A percentile compares a stretch with the other conserved stretches of the same genome.
These are phyloP conservation scores for Centella asiatica DNA, from an alignment of 129 eudicot genomes.

Conservation along the genomic window DNA sequence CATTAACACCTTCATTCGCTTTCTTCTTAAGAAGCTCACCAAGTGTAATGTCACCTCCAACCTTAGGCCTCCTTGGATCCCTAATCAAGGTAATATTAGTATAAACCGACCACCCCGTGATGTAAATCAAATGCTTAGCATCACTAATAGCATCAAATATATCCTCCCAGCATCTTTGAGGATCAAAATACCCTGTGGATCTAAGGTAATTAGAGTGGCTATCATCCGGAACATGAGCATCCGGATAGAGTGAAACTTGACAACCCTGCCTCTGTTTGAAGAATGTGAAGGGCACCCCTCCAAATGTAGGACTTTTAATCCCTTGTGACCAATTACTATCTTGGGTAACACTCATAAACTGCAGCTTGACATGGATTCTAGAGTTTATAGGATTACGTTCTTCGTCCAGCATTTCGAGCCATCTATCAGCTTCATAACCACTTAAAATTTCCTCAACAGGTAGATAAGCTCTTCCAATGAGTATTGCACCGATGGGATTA, in stretches of 20 bases:
- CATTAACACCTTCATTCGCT: constrained; percentile 58
- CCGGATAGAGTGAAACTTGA: constrained; percentile 65
- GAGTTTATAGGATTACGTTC: constrained; percentile 45
- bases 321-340: constrained; percentile 88
- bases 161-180: constrained; percentile 82
- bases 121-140: constrained; percentile 65
- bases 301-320: constrained; percentile 32
- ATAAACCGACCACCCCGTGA: constrained; percentile 81
- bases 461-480: constrained; percentile 77
- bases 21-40: constrained; percentile 64
- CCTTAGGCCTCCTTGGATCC: constrained; percentile 48
- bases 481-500: constrained; percentile 63
- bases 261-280: constrained; percentile 68
- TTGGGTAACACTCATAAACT: constrained; percentile 32
- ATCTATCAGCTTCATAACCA: constrained; percentile 42
- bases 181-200: constrained; percentile 34
- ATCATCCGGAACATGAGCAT: constrained; percentile 69
- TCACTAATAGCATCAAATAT: constrained; percentile 53
- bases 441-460: constrained; percentile 56
- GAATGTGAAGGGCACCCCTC: constrained; percentile 61
- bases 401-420: constrained; percentile 58
- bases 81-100: constrained; percentile 54
- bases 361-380: constrained; percentile 60
- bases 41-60: constrained; percentile 43
- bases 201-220: constrained; percentile 20